These are phyloP conservation scores for Hyphodiscus sp. DNA, from an alignment of 2,329 filamentous ascomycete genomes.

Conservation along the genomic window DNA sequence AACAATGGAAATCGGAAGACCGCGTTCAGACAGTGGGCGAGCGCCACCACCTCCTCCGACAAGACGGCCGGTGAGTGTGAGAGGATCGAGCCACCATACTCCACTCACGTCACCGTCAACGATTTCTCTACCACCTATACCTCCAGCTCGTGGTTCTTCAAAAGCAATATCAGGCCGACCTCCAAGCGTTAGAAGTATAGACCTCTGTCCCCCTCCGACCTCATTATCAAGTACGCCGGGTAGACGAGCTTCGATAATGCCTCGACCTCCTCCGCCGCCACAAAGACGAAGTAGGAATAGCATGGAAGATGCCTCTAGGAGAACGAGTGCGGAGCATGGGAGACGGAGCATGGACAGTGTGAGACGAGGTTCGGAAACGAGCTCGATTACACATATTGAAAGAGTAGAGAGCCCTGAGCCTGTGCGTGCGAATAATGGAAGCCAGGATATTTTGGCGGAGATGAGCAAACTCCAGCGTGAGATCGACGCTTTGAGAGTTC, in stretches of 20 bases:
- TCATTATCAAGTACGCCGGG: conserved; percentile 3
- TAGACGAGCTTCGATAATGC: conserved; percentile 24
- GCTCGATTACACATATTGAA: conserved; percentile 15
- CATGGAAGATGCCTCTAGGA: conserved; percentile 17
- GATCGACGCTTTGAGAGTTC: conserved; percentile 59
- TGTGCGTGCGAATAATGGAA: conserved; percentile 29
- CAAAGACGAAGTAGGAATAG: conserved; percentile 34
- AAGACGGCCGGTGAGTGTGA: conserved; percentile 8
- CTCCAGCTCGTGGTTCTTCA: conserved; percentile 29
- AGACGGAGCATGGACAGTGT: conserved; percentile 20
- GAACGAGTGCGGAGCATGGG: conserved; percentile 22
- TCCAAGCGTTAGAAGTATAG: conserved; percentile 23
- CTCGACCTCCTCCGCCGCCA: conserved; percentile 34
- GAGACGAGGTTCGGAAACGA: conserved; percentile 18
- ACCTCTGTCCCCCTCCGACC: conserved; percentile 10
- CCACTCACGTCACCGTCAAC: conserved; percentile 21
- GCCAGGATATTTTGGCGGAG: conserved; percentile 63
- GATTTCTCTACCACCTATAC: conserved; percentile 35
- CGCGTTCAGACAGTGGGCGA: conserved; percentile 16
- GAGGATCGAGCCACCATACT: neutral
- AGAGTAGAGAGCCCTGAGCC: conserved; percentile 28
- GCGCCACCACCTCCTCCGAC: conserved; percentile 30
- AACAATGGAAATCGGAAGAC: conserved; percentile 4
- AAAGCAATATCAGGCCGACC: conserved; percentile 17
- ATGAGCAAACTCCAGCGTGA: conserved; percentile 66